Evolutionary conservation across 2,329 filamentous ascomycete species (phyloP).

Genomic region (Dothideomycetes sp.): DNA sequence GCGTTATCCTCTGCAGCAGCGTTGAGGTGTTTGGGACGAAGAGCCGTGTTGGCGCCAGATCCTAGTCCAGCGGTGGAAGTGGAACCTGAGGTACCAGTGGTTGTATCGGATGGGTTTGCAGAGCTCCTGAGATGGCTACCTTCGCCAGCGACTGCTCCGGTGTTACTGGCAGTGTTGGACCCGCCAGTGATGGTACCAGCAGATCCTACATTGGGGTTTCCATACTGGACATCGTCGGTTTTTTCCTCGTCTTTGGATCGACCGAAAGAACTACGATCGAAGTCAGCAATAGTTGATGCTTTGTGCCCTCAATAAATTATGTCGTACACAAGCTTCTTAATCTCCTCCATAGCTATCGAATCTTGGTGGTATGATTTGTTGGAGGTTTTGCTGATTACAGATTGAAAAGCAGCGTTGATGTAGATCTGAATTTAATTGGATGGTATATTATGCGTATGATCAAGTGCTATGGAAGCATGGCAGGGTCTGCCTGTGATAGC

Average conservation of each 20-base stretch:
- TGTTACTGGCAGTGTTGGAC: slow-evolving; percentile 11
- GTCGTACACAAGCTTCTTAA: slow-evolving; percentile 35
- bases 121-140: slow-evolving; percentile 15
- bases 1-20: slow-evolving; percentile 1
- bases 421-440: too few relatives aligned
- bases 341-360: slow-evolving; percentile 30
- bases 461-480: too few relatives aligned
- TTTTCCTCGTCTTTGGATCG: slow-evolving; percentile 24
- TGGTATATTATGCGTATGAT: too few relatives aligned
- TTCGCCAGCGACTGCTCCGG: too few relatives aligned
- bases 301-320: slow-evolving; percentile 10
- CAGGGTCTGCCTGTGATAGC: too few relatives aligned
- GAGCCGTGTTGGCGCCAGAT: too few relatives aligned
- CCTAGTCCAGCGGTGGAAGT: too few relatives aligned
- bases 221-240: slow-evolving; percentile 18
- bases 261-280: slow-evolving; percentile 16
- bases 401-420: too few relatives aligned
- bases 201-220: slow-evolving; percentile 6
- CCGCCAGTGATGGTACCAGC: neutral
- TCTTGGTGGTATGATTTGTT: neutral
- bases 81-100: neutral
- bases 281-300: neutral
- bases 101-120: neutral
- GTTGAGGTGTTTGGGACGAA: too few relatives aligned
- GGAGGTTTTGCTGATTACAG: too few relatives aligned